These are phyloP conservation scores for Limonomyces culmigenus DNA, from an alignment of 1,284 basidiomycete genomes.

Conservation along the genomic window DNA sequence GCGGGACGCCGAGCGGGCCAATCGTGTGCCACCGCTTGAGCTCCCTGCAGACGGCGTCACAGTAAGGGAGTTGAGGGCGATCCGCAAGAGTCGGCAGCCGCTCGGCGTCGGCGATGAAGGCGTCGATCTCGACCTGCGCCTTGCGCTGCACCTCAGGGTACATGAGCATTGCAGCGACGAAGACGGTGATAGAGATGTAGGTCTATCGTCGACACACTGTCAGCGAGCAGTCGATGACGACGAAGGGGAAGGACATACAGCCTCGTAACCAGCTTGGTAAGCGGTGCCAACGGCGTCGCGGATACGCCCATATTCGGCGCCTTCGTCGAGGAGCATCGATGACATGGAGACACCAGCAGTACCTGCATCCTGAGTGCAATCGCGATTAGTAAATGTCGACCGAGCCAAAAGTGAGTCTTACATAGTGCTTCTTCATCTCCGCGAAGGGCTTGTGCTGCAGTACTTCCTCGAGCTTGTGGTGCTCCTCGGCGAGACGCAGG, in stretches of 20 bases:
- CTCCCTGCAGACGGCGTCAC: slow-evolving; percentile 7
- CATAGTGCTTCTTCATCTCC: neutral
- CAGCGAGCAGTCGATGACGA: neutral
- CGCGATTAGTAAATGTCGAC: too few species aligned
- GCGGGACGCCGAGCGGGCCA: slow-evolving; percentile 2
- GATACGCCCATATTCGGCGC: neutral
- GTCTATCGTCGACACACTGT: neutral
- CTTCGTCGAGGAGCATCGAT: too few species aligned
- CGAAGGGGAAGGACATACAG: neutral
- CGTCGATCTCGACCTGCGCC: slow-evolving; percentile 7
- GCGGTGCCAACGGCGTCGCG: neutral
- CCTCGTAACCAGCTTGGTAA: neutral
- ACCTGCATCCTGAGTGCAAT: too few species aligned
- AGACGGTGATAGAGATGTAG: neutral
- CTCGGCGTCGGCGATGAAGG: slow-evolving; percentile 4
- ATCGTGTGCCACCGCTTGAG: neutral
- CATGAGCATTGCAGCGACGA: slow-evolving; percentile 4
- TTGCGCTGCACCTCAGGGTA: slow-evolving; percentile 6
- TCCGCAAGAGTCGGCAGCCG: slow-evolving; percentile 6
- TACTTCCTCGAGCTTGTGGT: neutral
- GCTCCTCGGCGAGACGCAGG: neutral
- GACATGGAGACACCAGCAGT: too few species aligned
- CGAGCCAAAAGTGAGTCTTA: neutral
- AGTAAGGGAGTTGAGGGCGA: slow-evolving; percentile 5
- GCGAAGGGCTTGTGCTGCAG: neutral